Conservation (phyloP, 2,329 filamentous ascomycete genomes). For the Cladophialophora immunda region DNA sequence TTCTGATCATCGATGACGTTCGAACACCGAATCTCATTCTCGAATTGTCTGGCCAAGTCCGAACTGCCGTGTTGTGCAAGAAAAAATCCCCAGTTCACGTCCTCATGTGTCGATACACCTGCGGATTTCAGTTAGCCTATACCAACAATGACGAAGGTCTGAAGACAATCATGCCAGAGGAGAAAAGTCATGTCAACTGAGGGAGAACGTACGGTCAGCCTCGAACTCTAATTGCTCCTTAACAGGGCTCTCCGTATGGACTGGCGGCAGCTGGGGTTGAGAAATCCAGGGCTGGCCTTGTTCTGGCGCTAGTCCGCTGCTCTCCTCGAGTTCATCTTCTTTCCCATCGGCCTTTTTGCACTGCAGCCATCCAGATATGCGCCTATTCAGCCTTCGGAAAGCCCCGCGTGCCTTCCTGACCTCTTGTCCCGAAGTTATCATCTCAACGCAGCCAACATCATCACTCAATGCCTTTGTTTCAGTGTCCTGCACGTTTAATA, state of each 20-base stretch:
- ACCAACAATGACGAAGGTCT: background rate
- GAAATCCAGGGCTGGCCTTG: background rate
- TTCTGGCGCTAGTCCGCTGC: background rate
- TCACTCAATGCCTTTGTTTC: background rate
- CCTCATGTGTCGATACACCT: slow-evolving; percentile 7
- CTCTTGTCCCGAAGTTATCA: background rate
- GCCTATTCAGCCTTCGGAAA: background rate
- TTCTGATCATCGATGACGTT: background rate
- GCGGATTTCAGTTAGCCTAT: background rate
- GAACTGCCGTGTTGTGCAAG: slow-evolving; percentile 1
- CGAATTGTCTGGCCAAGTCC: background rate
- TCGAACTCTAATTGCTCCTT: slow-evolving; percentile 22
- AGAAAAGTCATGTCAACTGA: background rate
- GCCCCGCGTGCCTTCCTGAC: background rate
- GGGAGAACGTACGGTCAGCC: slow-evolving; percentile 1
- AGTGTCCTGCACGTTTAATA: background rate
- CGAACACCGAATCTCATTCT: background rate
- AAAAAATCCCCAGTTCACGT: slow-evolving; percentile 26
- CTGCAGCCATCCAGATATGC: background rate
- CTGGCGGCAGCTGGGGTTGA: background rate
- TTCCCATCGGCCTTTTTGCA: background rate
- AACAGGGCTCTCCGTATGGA: slow-evolving; percentile 6
- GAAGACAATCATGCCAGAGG: background rate
- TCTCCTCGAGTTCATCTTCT: background rate
- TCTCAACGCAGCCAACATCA: background rate